Percentiles rank a stretch among this genome's conserved stretches.
phyloP scores from a whole-genome alignment of 805 yeast species.

The Suhomyces canberraensis region DNA sequence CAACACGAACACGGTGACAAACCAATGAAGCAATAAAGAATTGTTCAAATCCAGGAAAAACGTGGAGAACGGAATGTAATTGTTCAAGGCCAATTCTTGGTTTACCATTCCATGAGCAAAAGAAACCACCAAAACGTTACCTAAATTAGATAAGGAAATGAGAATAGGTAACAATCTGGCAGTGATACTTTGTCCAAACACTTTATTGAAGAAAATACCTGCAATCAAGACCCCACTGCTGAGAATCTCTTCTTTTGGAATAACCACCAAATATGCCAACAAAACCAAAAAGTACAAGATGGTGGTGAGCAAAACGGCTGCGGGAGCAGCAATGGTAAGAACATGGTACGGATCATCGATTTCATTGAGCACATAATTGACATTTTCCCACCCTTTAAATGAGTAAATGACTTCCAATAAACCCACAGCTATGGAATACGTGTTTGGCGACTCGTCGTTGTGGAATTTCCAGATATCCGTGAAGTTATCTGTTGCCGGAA shows the following conservation, averaged over 20 bases:
- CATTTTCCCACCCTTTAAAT: slow-evolving; percentile 70
- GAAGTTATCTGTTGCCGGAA: slow-evolving; percentile 21
- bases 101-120: slow-evolving; percentile 60
- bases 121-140: slow-evolving; percentile 62
- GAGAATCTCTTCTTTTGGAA: slow-evolving; percentile 44
- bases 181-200: slow-evolving; percentile 55
- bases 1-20: slow-evolving; percentile 50
- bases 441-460: slow-evolving; percentile 22
- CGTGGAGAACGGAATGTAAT: slow-evolving; percentile 48
- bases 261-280: slow-evolving; percentile 54
- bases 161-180: slow-evolving; percentile 49
- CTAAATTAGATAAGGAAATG: slow-evolving; percentile 60
- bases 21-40: slow-evolving; percentile 54
- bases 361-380: slow-evolving; percentile 60
- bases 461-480: slow-evolving; percentile 33
- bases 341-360: slow-evolving; percentile 55
- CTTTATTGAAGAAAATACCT: slow-evolving; percentile 54
- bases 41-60: slow-evolving; percentile 42
- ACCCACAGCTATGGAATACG: slow-evolving; percentile 54
- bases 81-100: slow-evolving; percentile 53
- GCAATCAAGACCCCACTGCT: slow-evolving; percentile 63
- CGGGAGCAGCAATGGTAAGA: slow-evolving; percentile 57
- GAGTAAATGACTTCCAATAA: slow-evolving; percentile 58
- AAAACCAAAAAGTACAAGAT: slow-evolving; percentile 54
- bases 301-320: slow-evolving; percentile 53